Evolutionary conservation across 192 early-diverging fungal genomes (phyloP), one percentile per base, ranked within the genome.

Genomic region (Dispira simplex): DNA sequence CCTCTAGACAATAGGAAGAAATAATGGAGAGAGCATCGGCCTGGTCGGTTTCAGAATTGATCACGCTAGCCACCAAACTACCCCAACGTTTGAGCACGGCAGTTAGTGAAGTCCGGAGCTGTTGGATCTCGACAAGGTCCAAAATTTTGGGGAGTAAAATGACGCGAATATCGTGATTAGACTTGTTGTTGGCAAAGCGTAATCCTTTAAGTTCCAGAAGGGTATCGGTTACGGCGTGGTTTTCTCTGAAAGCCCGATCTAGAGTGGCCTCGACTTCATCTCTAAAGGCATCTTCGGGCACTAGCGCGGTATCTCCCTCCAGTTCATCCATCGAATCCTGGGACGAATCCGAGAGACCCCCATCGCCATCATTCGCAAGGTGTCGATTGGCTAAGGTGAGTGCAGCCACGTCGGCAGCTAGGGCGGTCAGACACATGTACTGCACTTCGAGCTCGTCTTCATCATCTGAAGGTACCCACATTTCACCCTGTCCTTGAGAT

Each of bases 201-300:
- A 93, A 73, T 6, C 86, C 86, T 60, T 89, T 93, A 16, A 97
- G 74, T 75, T 98, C 94, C 12, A 94, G 71, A 9, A 78, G 78
- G 11, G 91, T 81, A 63, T 83, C 84, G 25, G 89, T 86, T 14
- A 88, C 76, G 8, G 73, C 66, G 68, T 92, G 90, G 49, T 79
- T 73, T 56, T 93, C 90, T 21, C 73, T 76, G 64, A 94, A 83
- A 10, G 92, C 90, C 13, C 92, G 80, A 43, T 89, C 83, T 52
- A 95, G 73, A 0, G 91, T 93, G 53, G 76, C 77, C 1, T 73
- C 65, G 27, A 90, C 79, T 16, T 74, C 68, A 6, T 45, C 48
- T 12, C 27, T 52, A 45, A 63, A 64, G 12, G 39, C 63, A 32
- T 27, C 26, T 1, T 65, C 67, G 44, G 47, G 65, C 9, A 76